Percentiles rank a stretch among this genome's conserved stretches.
phyloP scores from a whole-genome alignment of 768 basidiomycete species.

The Tricholoma furcatifolium region DNA sequence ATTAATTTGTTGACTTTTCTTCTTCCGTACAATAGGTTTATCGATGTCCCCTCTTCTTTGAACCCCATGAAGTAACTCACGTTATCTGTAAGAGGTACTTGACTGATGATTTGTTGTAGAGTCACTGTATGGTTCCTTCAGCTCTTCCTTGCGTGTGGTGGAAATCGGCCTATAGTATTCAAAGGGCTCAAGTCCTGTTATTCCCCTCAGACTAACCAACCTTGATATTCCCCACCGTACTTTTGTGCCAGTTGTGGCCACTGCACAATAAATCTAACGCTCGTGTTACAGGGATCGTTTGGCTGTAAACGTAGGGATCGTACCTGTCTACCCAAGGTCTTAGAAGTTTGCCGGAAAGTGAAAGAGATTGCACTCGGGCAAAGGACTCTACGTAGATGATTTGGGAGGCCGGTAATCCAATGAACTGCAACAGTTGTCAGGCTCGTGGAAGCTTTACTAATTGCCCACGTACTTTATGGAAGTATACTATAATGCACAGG shows the following conservation, averaged over 20 bases:
- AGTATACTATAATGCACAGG: slow-evolving; percentile 66
- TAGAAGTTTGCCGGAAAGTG: slow-evolving; percentile 82
- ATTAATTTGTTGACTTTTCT: slow-evolving; percentile 2
- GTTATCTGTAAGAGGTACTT: not conserved
- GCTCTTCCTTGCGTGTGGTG: too few relatives aligned
- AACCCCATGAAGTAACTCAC: slow-evolving; percentile 3
- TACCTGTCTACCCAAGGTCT: slow-evolving; percentile 81
- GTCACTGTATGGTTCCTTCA: not conserved
- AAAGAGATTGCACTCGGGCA: slow-evolving; percentile 79
- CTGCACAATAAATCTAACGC: slow-evolving; percentile 79
- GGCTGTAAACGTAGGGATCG: slow-evolving; percentile 14
- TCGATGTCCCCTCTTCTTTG: not conserved
- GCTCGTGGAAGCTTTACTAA: not conserved
- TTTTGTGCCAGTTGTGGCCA: slow-evolving; percentile 69
- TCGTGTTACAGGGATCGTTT: slow-evolving; percentile 3
- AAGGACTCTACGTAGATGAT: slow-evolving; percentile 93
- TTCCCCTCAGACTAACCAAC: slow-evolving; percentile 59
- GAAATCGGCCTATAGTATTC: too few relatives aligned
- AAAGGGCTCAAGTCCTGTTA: not conserved
- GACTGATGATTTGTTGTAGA: slow-evolving; percentile 7
- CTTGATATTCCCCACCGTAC: slow-evolving; percentile 48
- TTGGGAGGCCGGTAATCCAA: slow-evolving; percentile 68
- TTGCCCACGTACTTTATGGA: slow-evolving; percentile 63
- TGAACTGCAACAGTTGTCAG: slow-evolving; percentile 48
- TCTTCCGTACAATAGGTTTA: slow-evolving; percentile 1